Base-by-base conservation (phyloP, 352 stramenopile genomes). In the Pythium aristosporum region DNA sequence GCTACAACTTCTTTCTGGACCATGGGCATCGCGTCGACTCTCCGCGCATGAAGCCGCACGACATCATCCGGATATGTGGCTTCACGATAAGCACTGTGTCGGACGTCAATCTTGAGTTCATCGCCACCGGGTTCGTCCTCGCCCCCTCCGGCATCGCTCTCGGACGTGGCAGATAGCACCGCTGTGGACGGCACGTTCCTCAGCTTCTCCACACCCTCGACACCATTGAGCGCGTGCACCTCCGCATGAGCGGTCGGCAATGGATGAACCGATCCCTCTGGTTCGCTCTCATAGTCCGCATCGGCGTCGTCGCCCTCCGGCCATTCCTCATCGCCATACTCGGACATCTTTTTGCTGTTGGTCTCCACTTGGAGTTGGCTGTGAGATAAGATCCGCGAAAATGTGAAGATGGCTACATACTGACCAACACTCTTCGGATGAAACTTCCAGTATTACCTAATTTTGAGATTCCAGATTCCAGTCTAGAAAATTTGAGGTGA, bases 241-340 rank as follows among this genome's bases (percentile, higher is more conserved):
- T 44, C 34, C 0, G 5, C n/a, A 16, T 18, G 42, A 9, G 20
- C 28, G 12, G 10, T 12, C 7, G 57, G 59, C 5, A 68, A 25
- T 18, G 66, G 66, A 51, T 68, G 55, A 23, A 72, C 60, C 20
- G 42, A 21, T 18, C 42, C 43, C 13, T 59, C 43, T 21, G 18
- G 5, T 1, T 63, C 39, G 7, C 60, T 55, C 8, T 66, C 37
- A 30, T 66, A 16, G 6, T 20, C 18, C 0, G 41, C 50, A 18
- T 60, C 54, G 13, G 18, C 44, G 6, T 57, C 49, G 18, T 47
- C 49, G 25, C 61, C 59, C 16, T 65, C 25, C 2, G 41, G 39
- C 37, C 34, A 65, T 15, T 65, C 54, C 2, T 57, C 48, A 10
- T 65, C 30, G 37, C 68, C 64, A 5, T 48, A 36, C 43, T 15